phyloP scores from a whole-genome alignment of 352 stramenopile genomes.

The Globisporangium emineosum region DNA sequence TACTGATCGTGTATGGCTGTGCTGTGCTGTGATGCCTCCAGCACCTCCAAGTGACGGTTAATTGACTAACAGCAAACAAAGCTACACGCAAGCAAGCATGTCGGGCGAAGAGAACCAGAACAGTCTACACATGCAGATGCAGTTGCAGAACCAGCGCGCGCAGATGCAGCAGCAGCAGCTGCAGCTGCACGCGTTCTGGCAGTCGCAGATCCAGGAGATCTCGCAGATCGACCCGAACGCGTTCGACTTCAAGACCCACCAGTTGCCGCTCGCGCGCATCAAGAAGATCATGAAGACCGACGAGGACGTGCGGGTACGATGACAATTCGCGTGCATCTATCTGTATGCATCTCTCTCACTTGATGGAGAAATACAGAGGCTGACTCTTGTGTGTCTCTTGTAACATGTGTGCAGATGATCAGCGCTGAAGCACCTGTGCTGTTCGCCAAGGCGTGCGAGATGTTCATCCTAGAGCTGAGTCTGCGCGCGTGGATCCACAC shows the following conservation, averaged over 20 bases:
- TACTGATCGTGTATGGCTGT: neutral
- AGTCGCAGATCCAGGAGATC: slow-evolving; percentile 87
- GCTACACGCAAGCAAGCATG: slow-evolving; percentile 32
- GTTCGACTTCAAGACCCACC: slow-evolving; percentile 88
- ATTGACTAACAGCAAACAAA: too few relatives aligned
- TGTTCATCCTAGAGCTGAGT: slow-evolving; percentile 92
- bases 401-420: slow-evolving; percentile 90
- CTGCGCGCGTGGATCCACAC: slow-evolving; percentile 89
- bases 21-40: neutral
- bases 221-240: slow-evolving; percentile 81
- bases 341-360: neutral
- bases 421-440: slow-evolving; percentile 90
- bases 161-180: slow-evolving; percentile 89
- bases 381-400: slow-evolving; percentile 4
- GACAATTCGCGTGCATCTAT: slow-evolving; percentile 6
- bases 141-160: slow-evolving; percentile 82
- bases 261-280: slow-evolving; percentile 91
- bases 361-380: neutral
- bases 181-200: slow-evolving; percentile 85
- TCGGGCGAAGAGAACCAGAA: slow-evolving; percentile 56
- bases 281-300: slow-evolving; percentile 97
- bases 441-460: slow-evolving; percentile 94
- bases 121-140: slow-evolving; percentile 85
- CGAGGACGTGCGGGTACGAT: slow-evolving; percentile 83
- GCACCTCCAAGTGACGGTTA: neutral